Conservation (phyloP, 768 basidiomycete species). For the Lactarius indigo region DNA sequence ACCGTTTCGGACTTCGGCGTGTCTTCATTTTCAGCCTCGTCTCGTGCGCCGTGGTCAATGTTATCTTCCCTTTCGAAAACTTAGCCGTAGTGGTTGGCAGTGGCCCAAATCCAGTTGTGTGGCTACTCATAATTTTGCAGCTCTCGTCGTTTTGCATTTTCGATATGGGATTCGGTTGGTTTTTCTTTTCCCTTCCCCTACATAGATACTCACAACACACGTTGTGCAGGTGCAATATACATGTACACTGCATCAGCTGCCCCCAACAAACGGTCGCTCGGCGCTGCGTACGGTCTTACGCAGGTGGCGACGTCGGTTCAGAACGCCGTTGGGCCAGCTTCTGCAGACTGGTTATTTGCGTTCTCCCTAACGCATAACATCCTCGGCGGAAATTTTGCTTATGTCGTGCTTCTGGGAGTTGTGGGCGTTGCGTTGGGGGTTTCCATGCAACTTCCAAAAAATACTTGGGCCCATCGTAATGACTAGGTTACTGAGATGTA, state of each 20-base stretch:
- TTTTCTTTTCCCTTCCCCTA: not conserved
- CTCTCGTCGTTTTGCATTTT: not conserved
- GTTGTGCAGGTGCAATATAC: conserved; percentile 56
- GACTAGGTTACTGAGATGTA: not conserved
- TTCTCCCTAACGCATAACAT: conserved; percentile 44
- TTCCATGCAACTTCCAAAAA: not conserved
- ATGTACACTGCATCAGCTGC: conserved; percentile 63
- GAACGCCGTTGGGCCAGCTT: conserved; percentile 49
- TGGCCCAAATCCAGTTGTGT: not conserved
- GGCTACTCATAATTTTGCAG: not conserved
- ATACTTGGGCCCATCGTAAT: not conserved
- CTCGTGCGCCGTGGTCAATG: conserved; percentile 28
- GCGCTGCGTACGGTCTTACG: conserved; percentile 57
- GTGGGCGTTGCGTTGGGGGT: not conserved
- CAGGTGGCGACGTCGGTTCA: conserved; percentile 37
- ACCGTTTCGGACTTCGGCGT: conserved; percentile 35
- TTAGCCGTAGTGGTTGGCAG: not conserved
- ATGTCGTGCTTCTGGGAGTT: not conserved
- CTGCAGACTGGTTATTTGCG: conserved; percentile 63
- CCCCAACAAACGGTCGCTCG: conserved; percentile 60
- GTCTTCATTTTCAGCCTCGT: conserved; percentile 29
- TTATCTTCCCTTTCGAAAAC: conserved; percentile 29
- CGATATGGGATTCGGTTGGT: not conserved
- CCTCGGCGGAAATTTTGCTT: not conserved
- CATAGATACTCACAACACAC: not conserved